Evolutionary conservation across 495 filamentous ascomycete species (phyloP), one percentile per base, ranked within the genome.

Genomic region (Aspergillus diversus): DNA sequence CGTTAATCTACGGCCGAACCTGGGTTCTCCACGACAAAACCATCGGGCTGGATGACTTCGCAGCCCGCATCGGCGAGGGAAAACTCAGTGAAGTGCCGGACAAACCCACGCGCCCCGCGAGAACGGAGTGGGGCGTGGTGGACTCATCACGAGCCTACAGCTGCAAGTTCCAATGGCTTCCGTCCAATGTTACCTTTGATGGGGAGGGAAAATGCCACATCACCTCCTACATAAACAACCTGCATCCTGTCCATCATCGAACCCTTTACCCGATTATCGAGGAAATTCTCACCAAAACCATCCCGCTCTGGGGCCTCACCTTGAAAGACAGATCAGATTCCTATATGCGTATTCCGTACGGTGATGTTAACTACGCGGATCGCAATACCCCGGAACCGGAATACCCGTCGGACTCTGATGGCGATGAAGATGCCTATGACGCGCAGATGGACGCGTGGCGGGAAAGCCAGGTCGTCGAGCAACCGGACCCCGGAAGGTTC

Each of bases 181-280:
- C 87, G 0, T 80, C 76, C 47, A 77, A 88, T 27, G 78, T 89
- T 15, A 48, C 71, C n/a, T 75, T 86, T 46, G 34, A 33, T 5
- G 56, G 56, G 0, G 69, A 69, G 1, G 71, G 74, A n/a, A 61
- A 59, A 39, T 60, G 66, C 60, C 55, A 65, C 51, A 78, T 83
- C 39, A 69, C 59, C 5, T 75, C 70, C 27, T 86, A 89, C 63
- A 81, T 89, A 70, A 89, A 89, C 64, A 89, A 88, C 63, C 65
- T 89, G 0, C 82, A 88, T 65, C 86, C 87, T 0, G 37, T 16
- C 0, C 47, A 74, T 31, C 71, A 86, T 61, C 35, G 51, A 15
- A 53, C 59, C 6, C 75, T 87, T 6, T 89, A 87, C 65, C 37
- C 53, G 5, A 66, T 80, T 2, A 60, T 87, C 9, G 82, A 83